A percentile compares a stretch with the other conserved stretches of the same genome.
Evolutionary conservation across 805 yeast genomes (phyloP).

Genomic region (Candida argentea): DNA sequence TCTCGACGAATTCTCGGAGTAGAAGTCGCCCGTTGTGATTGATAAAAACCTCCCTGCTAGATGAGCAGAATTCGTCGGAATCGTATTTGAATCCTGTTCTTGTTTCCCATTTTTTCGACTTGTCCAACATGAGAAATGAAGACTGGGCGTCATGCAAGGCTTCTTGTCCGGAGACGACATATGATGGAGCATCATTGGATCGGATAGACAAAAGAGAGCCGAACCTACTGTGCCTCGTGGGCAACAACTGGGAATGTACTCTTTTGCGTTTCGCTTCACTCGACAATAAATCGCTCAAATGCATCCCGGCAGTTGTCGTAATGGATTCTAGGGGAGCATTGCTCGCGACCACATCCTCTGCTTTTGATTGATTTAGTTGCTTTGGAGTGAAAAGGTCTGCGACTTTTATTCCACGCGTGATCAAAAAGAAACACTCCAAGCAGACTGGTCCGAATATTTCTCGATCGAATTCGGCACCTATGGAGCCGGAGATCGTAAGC

Average conservation of each 20-base stretch:
- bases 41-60: conserved; percentile 16
- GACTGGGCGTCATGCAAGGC: conserved; percentile 42
- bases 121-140: conserved; percentile 56
- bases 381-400: conserved; percentile 1
- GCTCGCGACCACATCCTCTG: conserved; percentile 3
- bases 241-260: conserved; percentile 37
- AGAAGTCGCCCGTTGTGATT: conserved; percentile 13
- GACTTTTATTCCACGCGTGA: conserved; percentile 39
- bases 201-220: conserved; percentile 77
- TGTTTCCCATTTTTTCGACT: conserved; percentile 55
- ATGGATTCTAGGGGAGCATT: conserved; percentile 10
- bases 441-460: conserved; percentile 50
- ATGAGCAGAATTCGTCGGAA: conserved; percentile 25
- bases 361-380: conserved; percentile 1
- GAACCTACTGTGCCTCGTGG: conserved; percentile 81
- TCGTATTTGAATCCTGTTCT: conserved; percentile 28
- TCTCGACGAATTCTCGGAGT: conserved; percentile 37
- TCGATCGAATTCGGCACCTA: conserved; percentile 55
- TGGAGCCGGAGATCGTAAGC: conserved; percentile 56
- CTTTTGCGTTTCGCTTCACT: conserved; percentile 50
- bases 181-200: conserved; percentile 48
- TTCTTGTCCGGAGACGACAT: conserved; percentile 63
- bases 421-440: conserved; percentile 58
- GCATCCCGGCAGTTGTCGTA: conserved; percentile 26
- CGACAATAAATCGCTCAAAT: conserved; percentile 41